Evolutionary conservation across 2,329 filamentous ascomycete genomes (phyloP).

Genomic region (Fusarium tjaetaba): DNA sequence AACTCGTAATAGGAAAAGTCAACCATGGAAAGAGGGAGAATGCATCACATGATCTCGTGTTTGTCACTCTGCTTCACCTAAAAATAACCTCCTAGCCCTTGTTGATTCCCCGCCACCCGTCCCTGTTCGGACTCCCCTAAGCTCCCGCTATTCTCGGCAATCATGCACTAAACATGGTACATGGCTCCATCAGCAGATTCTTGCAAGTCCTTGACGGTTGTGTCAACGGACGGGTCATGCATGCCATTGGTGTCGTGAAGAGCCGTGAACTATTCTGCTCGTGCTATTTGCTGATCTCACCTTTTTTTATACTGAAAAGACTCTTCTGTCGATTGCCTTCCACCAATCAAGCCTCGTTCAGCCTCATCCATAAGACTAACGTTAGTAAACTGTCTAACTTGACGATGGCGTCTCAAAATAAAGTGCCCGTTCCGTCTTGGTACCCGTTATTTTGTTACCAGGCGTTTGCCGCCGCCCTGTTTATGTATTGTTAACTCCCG

Average conservation of each 20-base stretch:
- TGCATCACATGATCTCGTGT: slow-evolving; percentile 47
- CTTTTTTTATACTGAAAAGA: background rate
- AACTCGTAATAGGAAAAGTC: slow-evolving; percentile 15
- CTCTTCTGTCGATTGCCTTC: background rate
- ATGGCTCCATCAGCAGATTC: slow-evolving; percentile 20
- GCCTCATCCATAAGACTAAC: background rate
- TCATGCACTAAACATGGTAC: slow-evolving; percentile 33
- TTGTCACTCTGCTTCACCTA: slow-evolving; percentile 27
- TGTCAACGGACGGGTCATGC: background rate
- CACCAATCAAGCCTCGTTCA: background rate
- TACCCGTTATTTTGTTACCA: background rate
- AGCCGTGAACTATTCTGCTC: background rate
- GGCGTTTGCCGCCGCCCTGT: background rate
- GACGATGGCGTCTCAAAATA: slow-evolving; percentile 18
- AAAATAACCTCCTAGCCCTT: slow-evolving; percentile 34
- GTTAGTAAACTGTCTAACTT: background rate
- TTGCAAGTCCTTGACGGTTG: background rate
- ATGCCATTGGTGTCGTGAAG: background rate
- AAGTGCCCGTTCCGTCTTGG: background rate
- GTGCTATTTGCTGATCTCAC: background rate
- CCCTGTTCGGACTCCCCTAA: slow-evolving; percentile 24
- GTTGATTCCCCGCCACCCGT: slow-evolving; percentile 2
- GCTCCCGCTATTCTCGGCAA: slow-evolving; percentile 36
- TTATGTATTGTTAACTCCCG: background rate
- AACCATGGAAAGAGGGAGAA: slow-evolving; percentile 12